A percentile compares a stretch with the other conserved stretches of the same genome.
These are phyloP conservation scores for Ulota crispa DNA, from an alignment of 225 moss, liverwort and hornwort species.

Conservation along the genomic window DNA sequence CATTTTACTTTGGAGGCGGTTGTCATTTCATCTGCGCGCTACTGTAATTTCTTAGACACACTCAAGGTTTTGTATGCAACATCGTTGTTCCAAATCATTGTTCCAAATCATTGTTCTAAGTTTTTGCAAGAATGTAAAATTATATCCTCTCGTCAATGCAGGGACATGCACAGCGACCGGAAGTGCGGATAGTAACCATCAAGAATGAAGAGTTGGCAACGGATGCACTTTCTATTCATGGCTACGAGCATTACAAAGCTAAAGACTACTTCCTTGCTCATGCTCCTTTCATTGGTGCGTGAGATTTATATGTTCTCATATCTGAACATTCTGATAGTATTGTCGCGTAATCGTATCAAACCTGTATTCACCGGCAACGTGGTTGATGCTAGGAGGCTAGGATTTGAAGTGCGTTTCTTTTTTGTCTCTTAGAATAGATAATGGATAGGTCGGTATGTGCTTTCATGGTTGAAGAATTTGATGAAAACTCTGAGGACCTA, in stretches of 20 bases:
- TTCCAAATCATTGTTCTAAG: not conserved
- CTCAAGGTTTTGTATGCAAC: not conserved
- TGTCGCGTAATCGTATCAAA: constrained; percentile 14
- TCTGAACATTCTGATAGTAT: not conserved
- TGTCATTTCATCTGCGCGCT: constrained; percentile 8
- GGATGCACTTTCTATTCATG: constrained; percentile 90
- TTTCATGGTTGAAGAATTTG: not conserved
- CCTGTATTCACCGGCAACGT: not conserved
- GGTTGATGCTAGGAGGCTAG: not conserved
- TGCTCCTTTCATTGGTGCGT: constrained; percentile 81
- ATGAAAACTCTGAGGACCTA: not conserved
- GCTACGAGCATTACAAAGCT: constrained; percentile 95
- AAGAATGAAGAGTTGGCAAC: constrained; percentile 94
- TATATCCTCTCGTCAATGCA: constrained; percentile 29
- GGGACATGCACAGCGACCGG: constrained; percentile 93
- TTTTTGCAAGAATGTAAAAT: not conserved
- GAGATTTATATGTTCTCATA: constrained; percentile 13
- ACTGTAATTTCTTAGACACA: not conserved
- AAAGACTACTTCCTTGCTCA: constrained; percentile 95
- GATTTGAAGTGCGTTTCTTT: constrained; percentile 2
- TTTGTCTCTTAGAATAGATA: constrained; percentile 5
- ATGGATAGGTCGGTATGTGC: constrained; percentile 2
- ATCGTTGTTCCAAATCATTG: not conserved
- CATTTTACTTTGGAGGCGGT: not conserved
- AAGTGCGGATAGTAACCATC: constrained; percentile 88